Evolutionary conservation across 768 basidiomycete genomes (phyloP), one percentile per base, ranked within the genome.

Genomic region (Tylopilus felleus): DNA sequence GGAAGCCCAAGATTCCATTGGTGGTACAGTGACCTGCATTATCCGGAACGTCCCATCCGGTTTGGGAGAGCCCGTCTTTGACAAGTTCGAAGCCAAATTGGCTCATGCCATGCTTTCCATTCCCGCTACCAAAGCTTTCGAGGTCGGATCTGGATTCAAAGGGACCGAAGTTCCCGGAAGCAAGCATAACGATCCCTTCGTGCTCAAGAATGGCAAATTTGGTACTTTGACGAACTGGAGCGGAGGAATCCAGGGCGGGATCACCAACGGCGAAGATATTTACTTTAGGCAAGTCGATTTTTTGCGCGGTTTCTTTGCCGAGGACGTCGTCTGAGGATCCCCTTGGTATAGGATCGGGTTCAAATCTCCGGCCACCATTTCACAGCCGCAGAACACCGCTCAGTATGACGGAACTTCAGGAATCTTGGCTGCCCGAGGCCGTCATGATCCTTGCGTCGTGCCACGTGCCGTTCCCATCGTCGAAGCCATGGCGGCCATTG

Each of bases 81-180:
- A 99, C 81, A 98, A 98, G 73, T 88, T 98, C 70, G 96, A 97
- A 73, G 97, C 97, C 19, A 82, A 82, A 58, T 85, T 99, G 56
- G 96, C 83, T 13, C 97, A 98, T 68, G 97, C 97, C 8, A 98
- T 99, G 96, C 82, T 99, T 49, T 97, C 94, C 51, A 97, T 99
- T 66, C 97, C 97, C 25, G 96, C 97, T 17, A 98, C 97, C 51
- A 99, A 99, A 68, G 93, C 85, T 7, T 98, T 99, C 71, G 97
- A 99, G 74, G 86, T 98, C 59, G 97, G 97, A 38, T 96, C 93
- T 28, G 97, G 97, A 23, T 97, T 99, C 80, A 80, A 83, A 60
- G 97, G 97, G 8, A 93, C 94, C 6, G 88, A 95, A 73, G 85
- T 98, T 42, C 89, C 92, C 7, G 97, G 97, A 35, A 89, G 86